Conservation (phyloP, 2,329 filamentous ascomycete genomes). For the Ophiostoma australiae region DNA sequence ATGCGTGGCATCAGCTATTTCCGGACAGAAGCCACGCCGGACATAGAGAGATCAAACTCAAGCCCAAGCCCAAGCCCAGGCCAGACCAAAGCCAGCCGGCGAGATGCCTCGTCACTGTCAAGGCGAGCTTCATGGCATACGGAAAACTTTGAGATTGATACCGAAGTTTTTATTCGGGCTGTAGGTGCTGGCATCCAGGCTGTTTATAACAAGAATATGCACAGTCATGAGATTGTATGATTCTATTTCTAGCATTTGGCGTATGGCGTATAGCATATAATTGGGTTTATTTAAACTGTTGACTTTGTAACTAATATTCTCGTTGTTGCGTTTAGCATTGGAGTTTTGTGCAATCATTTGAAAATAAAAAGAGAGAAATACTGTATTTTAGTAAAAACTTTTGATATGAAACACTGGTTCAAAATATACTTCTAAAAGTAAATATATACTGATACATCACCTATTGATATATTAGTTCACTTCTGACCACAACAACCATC, state of each 20-base stretch:
- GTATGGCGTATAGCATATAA: not conserved
- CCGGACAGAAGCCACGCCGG: constrained; percentile 32
- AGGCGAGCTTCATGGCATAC: constrained; percentile 19
- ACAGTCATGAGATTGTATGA: constrained; percentile 19
- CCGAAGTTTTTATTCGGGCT: constrained; percentile 16
- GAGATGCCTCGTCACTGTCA: not conserved
- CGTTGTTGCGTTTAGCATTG: no score
- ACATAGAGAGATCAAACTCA: not conserved
- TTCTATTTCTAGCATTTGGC: not conserved
- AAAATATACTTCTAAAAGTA: no score
- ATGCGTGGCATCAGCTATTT: constrained; percentile 39
- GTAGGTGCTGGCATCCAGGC: constrained; percentile 23
- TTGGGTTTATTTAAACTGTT: no score
- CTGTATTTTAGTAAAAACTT: no score
- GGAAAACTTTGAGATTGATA: constrained; percentile 19
- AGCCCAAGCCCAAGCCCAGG: not conserved
- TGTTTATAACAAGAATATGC: constrained; percentile 22
- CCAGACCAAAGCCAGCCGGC: not conserved
- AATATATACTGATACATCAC: no score
- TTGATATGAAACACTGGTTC: no score
- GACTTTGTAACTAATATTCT: no score
- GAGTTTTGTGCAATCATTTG: no score
- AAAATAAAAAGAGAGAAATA: no score
- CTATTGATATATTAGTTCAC: no score
- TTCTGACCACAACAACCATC: no score